A percentile compares a stretch with the other conserved stretches of the same genome.
Evolutionary conservation across 345 rosid species (phyloP).

Genomic region (Conringia planisiliqua): DNA sequence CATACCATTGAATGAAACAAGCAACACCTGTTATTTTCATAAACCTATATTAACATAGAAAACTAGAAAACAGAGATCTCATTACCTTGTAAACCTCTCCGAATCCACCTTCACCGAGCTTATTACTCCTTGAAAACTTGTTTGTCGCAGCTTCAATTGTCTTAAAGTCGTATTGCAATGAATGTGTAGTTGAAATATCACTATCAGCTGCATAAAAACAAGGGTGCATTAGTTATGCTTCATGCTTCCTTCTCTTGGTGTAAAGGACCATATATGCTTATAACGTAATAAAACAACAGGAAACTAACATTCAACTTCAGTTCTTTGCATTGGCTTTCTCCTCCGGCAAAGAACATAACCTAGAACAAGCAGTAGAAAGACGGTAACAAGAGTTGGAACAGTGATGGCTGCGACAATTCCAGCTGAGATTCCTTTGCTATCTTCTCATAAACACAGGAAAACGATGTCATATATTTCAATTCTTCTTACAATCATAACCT

Average conservation of each 20-base stretch:
- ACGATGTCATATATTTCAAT: not conserved
- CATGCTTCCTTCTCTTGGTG: not conserved
- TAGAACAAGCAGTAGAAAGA: constrained; percentile 9
- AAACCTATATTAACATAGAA: not conserved
- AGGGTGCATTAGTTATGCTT: not conserved
- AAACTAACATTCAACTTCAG: constrained; percentile 22
- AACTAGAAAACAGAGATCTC: not conserved
- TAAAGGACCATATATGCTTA: not conserved
- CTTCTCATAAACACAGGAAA: not conserved
- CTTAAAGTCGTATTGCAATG: constrained; percentile 39
- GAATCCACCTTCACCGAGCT: constrained; percentile 64
- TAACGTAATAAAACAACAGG: not conserved
- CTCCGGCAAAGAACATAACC: not conserved
- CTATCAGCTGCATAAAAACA: constrained; percentile 28
- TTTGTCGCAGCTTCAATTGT: constrained; percentile 45
- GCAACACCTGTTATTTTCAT: not conserved
- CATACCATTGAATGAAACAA: not conserved
- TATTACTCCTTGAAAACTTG: constrained; percentile 42
- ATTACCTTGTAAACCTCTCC: constrained; percentile 57
- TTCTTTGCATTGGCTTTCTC: not conserved
- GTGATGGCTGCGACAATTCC: constrained; percentile 6
- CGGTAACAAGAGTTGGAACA: not conserved
- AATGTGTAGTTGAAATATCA: constrained; percentile 20
- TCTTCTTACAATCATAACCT: not conserved
- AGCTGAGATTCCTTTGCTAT: constrained; percentile 20